Base-by-base conservation (phyloP, 1,139 yeast genomes). In the Suhomyces bokatorum region DNA sequence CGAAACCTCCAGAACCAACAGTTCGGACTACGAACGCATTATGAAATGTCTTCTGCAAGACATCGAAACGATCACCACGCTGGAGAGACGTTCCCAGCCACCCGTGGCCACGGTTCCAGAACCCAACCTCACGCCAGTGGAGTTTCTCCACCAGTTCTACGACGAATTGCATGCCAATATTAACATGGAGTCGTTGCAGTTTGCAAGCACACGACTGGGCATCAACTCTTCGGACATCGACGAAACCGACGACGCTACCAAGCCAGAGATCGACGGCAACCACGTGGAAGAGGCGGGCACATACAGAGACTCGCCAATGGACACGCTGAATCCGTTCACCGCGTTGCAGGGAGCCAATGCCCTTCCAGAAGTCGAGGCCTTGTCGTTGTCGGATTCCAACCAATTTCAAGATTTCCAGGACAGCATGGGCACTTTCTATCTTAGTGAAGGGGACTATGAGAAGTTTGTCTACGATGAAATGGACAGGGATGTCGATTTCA, bases 401-500 rank as follows among this genome's bases (percentile, higher is more conserved):
- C 24, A 20, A 20, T 20, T 4, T 8, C 8, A 5, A 20, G 24
- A 17, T 4, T 6, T 4, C 20, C 4, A 17, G 4, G 20, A 17
- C 5, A 17, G 24, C 24, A 20, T 7, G 2, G 22, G 6, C 22
- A 12, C 10, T 14, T 36, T 16, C 27, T 36, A 17, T 10, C 39
- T 36, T 8, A 29, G 41, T 34, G 58, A 52, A n/a, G 44, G 34
- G 11, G 58, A 52, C 32, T 53, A 52, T 31, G 24, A 53, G 27
- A 37, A 47, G 35, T 51, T 44, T 32, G 50, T 45, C 5, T 49
- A 47, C 37, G 56, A 53, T 39, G 53, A 47, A 31, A 32, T 49
- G 12, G 58, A 55, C 36, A 51, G 51, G 29, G 58, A 55, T 29
- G 48, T 42, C 12, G 56, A 55, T 29, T 54, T 53, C 42, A 38